Evolutionary conservation across 257 asterid species (phyloP), one percentile per base, ranked within the genome.

Genomic region (Primulina eburnea): DNA sequence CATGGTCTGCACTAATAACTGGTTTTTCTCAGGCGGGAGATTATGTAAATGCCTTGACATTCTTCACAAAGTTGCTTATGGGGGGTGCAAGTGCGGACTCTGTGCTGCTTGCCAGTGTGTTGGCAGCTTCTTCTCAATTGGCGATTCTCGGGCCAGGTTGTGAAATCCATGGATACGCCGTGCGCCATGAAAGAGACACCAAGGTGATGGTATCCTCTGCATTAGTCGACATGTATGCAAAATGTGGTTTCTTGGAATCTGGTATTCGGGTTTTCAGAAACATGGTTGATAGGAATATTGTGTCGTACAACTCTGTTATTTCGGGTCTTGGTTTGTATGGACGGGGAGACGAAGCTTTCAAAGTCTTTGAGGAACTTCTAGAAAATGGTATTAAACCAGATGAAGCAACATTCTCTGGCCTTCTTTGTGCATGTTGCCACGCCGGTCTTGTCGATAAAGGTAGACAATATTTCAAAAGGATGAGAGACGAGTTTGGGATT

Each of bases 401-500:
- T 52, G 93, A 83, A 65, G 69, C 90, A 38, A 87, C 96, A 18
- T 90, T 93, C 24, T 71, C 79, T 0, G 91, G 88, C 38, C 78
- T 93, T 17, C 90, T 93, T 35, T 81, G 86, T 33, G 96, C 96
- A 3, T 89, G 96, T 69, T 85, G 89, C 68, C 98, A 92, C 73
- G 77, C 88, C 8, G 95, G 98, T 37, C 89, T 89, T 43, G 86
- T 92, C 38, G 66, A 62, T 0, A 76, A 81, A 32, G 96, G 95
- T 14, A 73, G 79, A 57, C 76, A 73, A 56, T 87, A 78, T 71
- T 84, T 87, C 67, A 67, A 75, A 71, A 72, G 64, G 69, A 89
- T 90, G 99, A 81, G 47, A 38, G 73, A 67, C 56, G 81, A 81
- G 63, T 90, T 83, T 17, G 86, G 84, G 0, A 71, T 90, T 28